Base-by-base conservation (phyloP, 2,329 filamentous ascomycete species). In the Raffaelea albimanens region DNA sequence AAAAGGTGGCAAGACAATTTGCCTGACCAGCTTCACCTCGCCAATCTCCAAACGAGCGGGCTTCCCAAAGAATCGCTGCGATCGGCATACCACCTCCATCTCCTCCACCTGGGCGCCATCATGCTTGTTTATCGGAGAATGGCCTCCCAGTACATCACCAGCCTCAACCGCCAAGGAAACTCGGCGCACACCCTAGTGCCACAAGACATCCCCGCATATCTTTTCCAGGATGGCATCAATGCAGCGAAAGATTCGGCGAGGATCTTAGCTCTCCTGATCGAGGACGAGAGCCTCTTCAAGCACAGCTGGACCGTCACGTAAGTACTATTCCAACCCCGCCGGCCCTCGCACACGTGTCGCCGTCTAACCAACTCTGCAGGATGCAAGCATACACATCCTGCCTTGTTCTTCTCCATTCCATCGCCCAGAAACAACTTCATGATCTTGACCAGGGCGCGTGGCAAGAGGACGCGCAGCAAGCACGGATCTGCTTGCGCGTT, bases 41-140 rank as follows among this genome's bases (percentile, higher is more conserved):
- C 54, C 19, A 36, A 33, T 19, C 38, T 46, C 10, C 19, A 14
- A 21, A 19, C 14, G 4, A 20, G 19, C 22, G 22, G 43, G 1
- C 21, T 53, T 36, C 19, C 60, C 8, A 52, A 47, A 3, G 42
- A 56, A 0, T 39, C 50, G 3, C 50, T 54, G 2, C 53, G 56
- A 10, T 56, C 60, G 3, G 53, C 59, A 10, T 60, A 54, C 44
- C 56, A 63, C 43, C 52, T 62, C 1, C 61, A 65, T 36, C 55
- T 65, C 1, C 54, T 64, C 1, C 60, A 65, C 36, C 52, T 61
- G 4, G 61, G 60, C 3, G 59, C 60, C 10, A 53, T 56, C 46
- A 57, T 64, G 29, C 56, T 64, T 1, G 50, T 63, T 2, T 63
- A 64, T 43, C 58, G 61, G 3, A 55, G 61, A 16, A 55, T 63